Base-by-base conservation (phyloP, 202 grass and related monocot species). In the Eragrostis tef region DNA sequence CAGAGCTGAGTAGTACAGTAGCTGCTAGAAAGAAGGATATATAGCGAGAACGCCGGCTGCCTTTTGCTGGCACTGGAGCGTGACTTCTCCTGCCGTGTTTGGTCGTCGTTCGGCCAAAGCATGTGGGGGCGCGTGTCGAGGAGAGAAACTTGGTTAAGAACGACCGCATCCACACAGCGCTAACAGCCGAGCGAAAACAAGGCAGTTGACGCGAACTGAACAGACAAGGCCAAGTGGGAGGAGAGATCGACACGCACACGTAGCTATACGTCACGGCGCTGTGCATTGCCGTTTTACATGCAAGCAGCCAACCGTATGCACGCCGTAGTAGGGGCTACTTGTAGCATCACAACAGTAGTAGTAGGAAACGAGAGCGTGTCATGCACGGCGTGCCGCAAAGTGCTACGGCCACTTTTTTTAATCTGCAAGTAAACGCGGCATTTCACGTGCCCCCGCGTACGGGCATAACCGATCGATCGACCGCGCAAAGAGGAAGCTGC, bases 401-500 rank as follows among this genome's bases (percentile, higher is more conserved):
- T 19, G 19, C 17, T n/a, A 21, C 3, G 19, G 19, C n/a, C 19
- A 41, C 36, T 19, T 16, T 46, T 25, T 49, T 59, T 48, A 51
- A 15, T 53, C 60, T 15, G 13, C 71, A 34, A 77, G 77, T 84
- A 84, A 77, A 85, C 58, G 71, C 42, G 16, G 52, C 45, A 50
- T 84, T 80, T 85, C 86, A 89, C 74, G 87, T 83, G 68, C 83
- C 73, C 9, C 21, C 58, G 69, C 16, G 73, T 87, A 82, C 83
- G 83, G 88, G 34, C 7, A 67, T 9, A 73, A 20, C 47, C 39
- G 50, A 50, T 15, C 24, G 47, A 71, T 0, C 64, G 64, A 11
- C 46, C 25, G 29, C 16, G 3, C 6, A 1, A 19, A 16, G 19
- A 69, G 29, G 72, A 76, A 85, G 80, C n/a, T n/a, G n/a, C 24